Evolutionary conservation across 495 filamentous ascomycete genomes (phyloP).

Genomic region (Collariella sp.): DNA sequence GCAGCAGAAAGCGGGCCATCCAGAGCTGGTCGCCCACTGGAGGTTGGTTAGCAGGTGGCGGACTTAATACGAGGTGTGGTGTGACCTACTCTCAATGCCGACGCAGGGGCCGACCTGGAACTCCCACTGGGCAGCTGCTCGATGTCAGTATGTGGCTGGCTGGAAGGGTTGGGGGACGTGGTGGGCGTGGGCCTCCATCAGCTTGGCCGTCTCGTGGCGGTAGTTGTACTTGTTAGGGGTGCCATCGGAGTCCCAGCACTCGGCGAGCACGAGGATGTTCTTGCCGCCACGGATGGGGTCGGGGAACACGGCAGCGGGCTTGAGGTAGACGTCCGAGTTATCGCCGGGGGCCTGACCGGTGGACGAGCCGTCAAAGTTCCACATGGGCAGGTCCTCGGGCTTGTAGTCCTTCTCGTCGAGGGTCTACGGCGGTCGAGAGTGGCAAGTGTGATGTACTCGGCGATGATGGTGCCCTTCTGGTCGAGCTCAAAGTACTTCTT

Average conservation of each 20-base stretch:
- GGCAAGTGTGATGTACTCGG: slow-evolving; percentile 64
- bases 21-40: slow-evolving; percentile 92
- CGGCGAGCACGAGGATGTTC: slow-evolving; percentile 94
- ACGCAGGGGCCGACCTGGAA: slow-evolving; percentile 94
- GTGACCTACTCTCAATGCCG: slow-evolving; percentile 57
- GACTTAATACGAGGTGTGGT: slow-evolving; percentile 9
- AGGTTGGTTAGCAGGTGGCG: not conserved
- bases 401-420: slow-evolving; percentile 53
- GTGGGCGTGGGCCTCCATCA: slow-evolving; percentile 79
- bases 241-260: slow-evolving; percentile 95
- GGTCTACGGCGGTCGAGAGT: slow-evolving; percentile 48
- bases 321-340: slow-evolving; percentile 96
- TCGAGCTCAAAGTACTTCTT: slow-evolving; percentile 85
- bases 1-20: slow-evolving; percentile 91
- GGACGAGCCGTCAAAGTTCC: slow-evolving; percentile 98
- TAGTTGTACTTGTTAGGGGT: slow-evolving; percentile 98
- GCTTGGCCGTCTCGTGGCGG: slow-evolving; percentile 55
- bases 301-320: slow-evolving; percentile 58
- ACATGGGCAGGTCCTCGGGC: slow-evolving; percentile 84
- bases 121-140: slow-evolving; percentile 81
- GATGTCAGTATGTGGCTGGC: not conserved
- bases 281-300: slow-evolving; percentile 76
- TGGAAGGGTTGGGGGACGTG: slow-evolving; percentile 30
- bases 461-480: slow-evolving; percentile 74
- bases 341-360: slow-evolving; percentile 90